Base-by-base conservation (phyloP, 495 filamentous ascomycete genomes). In the Aspergillus carlsbadensis region DNA sequence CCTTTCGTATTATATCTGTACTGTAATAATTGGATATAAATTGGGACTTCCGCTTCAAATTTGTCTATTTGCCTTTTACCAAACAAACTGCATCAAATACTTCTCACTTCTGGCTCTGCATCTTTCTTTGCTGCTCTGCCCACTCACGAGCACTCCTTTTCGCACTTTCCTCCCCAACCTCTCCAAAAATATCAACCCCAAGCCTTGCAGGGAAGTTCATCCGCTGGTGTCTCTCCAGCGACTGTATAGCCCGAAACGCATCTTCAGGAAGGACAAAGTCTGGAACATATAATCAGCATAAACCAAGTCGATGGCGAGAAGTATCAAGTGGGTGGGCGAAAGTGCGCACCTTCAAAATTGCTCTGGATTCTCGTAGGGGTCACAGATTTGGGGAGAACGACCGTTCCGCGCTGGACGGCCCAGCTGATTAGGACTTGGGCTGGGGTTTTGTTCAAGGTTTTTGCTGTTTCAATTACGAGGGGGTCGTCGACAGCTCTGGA, bases 391-490 rank as follows among this genome's bases (percentile, higher is more conserved):
- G 81, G 81, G 33, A 84, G 67, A 10, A 81, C 79, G 14, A 78
- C 78, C n/a, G 75, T 81, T 15, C 79, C 78, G 64, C 75, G 89
- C 66, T 92, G 87, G 54, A 93, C 62, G 55, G 86, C 88, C 90
- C 90, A 94, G 41, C 87, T 76, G 3, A 93, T 55, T 42, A 94
- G 65, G 5, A 93, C 74, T 70, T 92, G 89, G 0, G 86, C 84
- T 45, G 83, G 74, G 1, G 81, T 83, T 71, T 86, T 89, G 6
- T 75, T 73, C 54, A 90, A 73, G 64, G 86, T 85, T 61, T 82
- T 77, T 0, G 79, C 78, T 43, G 89, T 59, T 34, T 73, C 66
- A 39, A 76, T 66, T 14, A 90, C 66, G 2, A 74, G 57, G 17
- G 77, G 73, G 46, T 91, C 87, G 1, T 86, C 79, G 7, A 77